phyloP scores from a whole-genome alignment of 345 rosid genomes.

The Melaleuca quinquenervia region DNA sequence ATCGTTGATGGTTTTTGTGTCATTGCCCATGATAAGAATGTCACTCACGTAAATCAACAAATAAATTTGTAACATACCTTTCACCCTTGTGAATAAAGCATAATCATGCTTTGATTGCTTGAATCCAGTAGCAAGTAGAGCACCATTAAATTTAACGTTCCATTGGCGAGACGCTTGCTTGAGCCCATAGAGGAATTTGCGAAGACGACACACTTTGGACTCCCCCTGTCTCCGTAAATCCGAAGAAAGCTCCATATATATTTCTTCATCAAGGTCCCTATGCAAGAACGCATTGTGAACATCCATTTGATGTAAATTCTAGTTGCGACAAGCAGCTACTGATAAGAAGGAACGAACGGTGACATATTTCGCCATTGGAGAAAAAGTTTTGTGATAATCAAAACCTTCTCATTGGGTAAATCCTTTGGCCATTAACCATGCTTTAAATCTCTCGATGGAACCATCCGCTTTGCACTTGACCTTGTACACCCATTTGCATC shows the following conservation, averaged over 20 bases:
- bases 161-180: neutral
- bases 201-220: neutral
- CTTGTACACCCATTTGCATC: neutral
- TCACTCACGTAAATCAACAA: neutral
- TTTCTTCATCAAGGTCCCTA: neutral
- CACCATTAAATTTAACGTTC: neutral
- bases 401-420: neutral
- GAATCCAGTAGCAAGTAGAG: neutral
- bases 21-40: no score
- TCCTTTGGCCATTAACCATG: neutral
- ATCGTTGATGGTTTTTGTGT: accelerated
- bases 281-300: neutral
- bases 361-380: no score
- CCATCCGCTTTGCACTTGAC: neutral
- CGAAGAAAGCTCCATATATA: neutral
- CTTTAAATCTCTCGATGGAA: neutral
- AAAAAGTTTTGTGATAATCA: neutral
- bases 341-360: neutral
- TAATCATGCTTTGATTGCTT: neutral
- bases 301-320: neutral
- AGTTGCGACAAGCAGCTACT: neutral
- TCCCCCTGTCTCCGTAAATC: neutral
- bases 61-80: no score
- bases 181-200: neutral
- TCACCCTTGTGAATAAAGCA: neutral